Base-by-base conservation (phyloP, 2,329 filamentous ascomycete species). In the Penicillium vulpinum region DNA sequence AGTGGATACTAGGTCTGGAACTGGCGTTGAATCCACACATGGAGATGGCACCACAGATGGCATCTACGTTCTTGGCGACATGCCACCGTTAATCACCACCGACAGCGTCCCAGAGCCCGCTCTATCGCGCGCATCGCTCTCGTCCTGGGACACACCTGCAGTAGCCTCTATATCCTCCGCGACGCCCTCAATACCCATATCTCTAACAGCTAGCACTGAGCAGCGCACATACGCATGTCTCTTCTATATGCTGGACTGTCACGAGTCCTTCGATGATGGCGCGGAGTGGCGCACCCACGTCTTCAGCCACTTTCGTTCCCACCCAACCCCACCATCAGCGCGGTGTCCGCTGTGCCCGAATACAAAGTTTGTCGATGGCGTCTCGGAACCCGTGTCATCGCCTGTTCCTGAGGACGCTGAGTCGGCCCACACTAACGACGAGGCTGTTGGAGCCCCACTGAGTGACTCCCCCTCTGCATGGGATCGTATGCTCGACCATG, bases 171-270 rank as follows among this genome's bases (percentile, higher is more conserved):
- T 54, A 40, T 51, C 43, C 29, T 61, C 55, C 22, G 55, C 44
- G 11, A 22, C 51, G 35, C 52, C 46, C 33, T 61, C 47, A 15
- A 47, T 49, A 49, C 45, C 18, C 16, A 31, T 31, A 33, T 51
- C 16, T n/a, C 18, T 43, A 24, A 29, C 38, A 21, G 47, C 47
- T 11, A 61, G 44, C 35, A 39, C 29, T 48, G 39, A 52, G 7
- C 49, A 45, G 16, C 61, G 61, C 39, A 56, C 55, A 33, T 76
- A 75, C 56, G 62, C 63, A 22, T 80, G 77, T 56, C 69, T 79
- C n/a, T 79, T 79, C 67, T 73, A 78, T 57, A 71, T 77, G 54
- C 69, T 80, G 8, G 73, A 77, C 60, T 80, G 77, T 60, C 67
- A 75, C 11, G 66, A 74, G 46, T 69, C 68, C 11, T 78, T 78